phyloP scores from a whole-genome alignment of 768 basidiomycete genomes.

The Leccinum boreale region DNA sequence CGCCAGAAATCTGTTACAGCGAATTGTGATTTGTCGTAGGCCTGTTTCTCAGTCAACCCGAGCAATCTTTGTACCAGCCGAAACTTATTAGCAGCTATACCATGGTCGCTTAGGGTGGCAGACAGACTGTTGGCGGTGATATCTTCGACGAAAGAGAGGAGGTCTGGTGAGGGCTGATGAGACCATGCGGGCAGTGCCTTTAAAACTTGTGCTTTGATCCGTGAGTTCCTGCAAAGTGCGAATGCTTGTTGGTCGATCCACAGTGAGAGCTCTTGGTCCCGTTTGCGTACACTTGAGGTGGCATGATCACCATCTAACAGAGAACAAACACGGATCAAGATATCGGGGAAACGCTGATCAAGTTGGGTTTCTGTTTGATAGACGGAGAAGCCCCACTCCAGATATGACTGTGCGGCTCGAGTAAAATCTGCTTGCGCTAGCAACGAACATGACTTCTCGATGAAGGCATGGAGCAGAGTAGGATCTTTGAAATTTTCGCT shows the following conservation, averaged over 20 bases:
- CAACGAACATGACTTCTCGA: slow-evolving; percentile 63
- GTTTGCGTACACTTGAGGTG: slow-evolving; percentile 25
- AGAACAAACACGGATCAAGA: slow-evolving; percentile 67
- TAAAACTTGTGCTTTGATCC: slow-evolving; percentile 41
- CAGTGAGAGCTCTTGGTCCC: slow-evolving; percentile 47
- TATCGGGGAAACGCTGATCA: slow-evolving; percentile 57
- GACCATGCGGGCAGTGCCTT: slow-evolving; percentile 78
- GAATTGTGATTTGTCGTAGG: slow-evolving; percentile 46
- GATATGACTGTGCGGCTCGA: slow-evolving; percentile 66
- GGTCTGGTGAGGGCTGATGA: slow-evolving; percentile 47
- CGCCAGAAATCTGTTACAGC: slow-evolving; percentile 74
- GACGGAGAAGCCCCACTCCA: slow-evolving; percentile 69
- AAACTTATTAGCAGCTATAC: slow-evolving; percentile 74
- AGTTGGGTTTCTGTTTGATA: slow-evolving; percentile 41
- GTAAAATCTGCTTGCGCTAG: slow-evolving; percentile 67
- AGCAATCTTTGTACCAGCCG: slow-evolving; percentile 65
- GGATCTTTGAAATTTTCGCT: slow-evolving; percentile 51
- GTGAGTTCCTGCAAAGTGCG: slow-evolving; percentile 37
- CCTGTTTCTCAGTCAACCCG: slow-evolving; percentile 39
- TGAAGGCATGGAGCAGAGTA: slow-evolving; percentile 63
- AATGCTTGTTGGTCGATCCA: slow-evolving; percentile 64
- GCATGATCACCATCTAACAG: slow-evolving; percentile 53
- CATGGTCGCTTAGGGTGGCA: slow-evolving; percentile 52
- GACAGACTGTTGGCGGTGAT: slow-evolving; percentile 49
- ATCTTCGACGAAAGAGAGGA: slow-evolving; percentile 44